Evolutionary conservation across 176 grass and related monocot genomes (phyloP).

Genomic region (Metroxylon sagu): DNA sequence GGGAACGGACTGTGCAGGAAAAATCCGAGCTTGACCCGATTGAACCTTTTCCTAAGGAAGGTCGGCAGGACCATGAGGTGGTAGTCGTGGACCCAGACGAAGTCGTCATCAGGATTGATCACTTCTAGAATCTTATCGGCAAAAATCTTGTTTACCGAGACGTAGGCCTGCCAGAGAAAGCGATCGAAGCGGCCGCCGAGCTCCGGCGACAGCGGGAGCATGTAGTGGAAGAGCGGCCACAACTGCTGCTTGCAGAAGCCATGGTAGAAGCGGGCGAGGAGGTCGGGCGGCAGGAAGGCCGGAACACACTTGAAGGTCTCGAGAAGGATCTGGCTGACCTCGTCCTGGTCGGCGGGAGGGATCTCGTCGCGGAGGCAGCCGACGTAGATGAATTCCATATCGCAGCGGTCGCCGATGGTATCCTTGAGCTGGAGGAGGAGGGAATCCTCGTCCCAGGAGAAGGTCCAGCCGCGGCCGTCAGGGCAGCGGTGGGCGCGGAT

Average conservation of each 20-base stretch:
- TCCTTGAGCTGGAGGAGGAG: conserved; percentile 77
- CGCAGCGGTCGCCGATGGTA: conserved; percentile 23
- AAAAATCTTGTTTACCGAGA: conserved; percentile 93
- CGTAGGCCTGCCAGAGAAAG: conserved; percentile 77
- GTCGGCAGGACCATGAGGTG: conserved; percentile 95
- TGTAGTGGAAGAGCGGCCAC: conserved; percentile 98
- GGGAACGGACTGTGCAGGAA: conserved; percentile 92
- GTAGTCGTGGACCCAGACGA: conserved; percentile 98
- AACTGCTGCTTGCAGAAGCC: conserved; percentile 99
- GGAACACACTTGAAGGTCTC: conserved; percentile 77
- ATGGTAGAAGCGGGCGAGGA: conserved; percentile 68
- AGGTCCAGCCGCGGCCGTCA: conserved; percentile 43
- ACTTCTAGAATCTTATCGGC: conserved; percentile 91
- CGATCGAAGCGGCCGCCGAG: conserved; percentile 90
- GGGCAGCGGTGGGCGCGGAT: conserved; percentile 35
- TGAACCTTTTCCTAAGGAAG: conserved; percentile 84
- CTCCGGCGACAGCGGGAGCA: conserved; percentile 84
- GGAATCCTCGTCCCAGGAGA: conserved; percentile 90
- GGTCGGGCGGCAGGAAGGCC: conserved; percentile 56
- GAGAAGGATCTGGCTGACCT: conserved; percentile 71
- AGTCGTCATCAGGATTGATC: conserved; percentile 91
- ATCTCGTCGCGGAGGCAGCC: conserved; percentile 84
- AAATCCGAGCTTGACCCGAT: conserved; percentile 82
- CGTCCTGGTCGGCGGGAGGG: conserved; percentile 52
- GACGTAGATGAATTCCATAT: conserved; percentile 88